Percentiles rank a stretch among this genome's conserved stretches.
These are phyloP conservation scores for Phytophthora nicotianae DNA, from an alignment of 352 stramenopile genomes.

Conservation along the genomic window DNA sequence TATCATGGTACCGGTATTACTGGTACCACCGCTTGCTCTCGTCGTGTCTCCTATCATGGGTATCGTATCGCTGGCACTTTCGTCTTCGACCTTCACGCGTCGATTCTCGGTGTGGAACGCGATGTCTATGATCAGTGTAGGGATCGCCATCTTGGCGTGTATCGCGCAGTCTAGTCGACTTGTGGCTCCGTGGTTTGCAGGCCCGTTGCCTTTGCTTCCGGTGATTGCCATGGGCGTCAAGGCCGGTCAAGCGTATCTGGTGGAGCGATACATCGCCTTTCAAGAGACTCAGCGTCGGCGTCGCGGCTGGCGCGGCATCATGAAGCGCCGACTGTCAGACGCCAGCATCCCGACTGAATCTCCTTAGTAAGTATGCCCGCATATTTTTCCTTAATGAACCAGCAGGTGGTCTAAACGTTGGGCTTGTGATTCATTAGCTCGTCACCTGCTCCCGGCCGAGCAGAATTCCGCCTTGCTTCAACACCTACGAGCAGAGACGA, in stretches of 20 bases:
- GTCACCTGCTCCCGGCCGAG: slow-evolving; percentile 30
- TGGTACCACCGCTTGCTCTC: slow-evolving; percentile 72
- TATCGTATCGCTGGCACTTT: slow-evolving; percentile 74
- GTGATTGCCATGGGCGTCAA: slow-evolving; percentile 72
- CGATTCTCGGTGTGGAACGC: slow-evolving; percentile 82
- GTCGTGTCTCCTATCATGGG: slow-evolving; percentile 76
- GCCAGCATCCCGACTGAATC: slow-evolving; percentile 74
- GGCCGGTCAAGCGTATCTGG: slow-evolving; percentile 63
- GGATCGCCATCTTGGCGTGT: slow-evolving; percentile 68
- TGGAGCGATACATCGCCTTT: slow-evolving; percentile 81
- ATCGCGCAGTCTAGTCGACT: slow-evolving; percentile 68
- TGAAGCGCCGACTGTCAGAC: slow-evolving; percentile 83
- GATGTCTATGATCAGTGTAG: slow-evolving; percentile 79
- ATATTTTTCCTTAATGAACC: slow-evolving; percentile 4
- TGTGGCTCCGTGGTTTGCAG: slow-evolving; percentile 82
- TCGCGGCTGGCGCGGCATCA: slow-evolving; percentile 79
- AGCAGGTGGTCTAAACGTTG: slow-evolving; percentile 7
- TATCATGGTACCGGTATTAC: slow-evolving; percentile 74
- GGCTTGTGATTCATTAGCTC: slow-evolving; percentile 17
- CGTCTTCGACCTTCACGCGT: slow-evolving; percentile 70
- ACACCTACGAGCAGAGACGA: slow-evolving; percentile 22
- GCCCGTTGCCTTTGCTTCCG: slow-evolving; percentile 70
- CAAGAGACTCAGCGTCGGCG: slow-evolving; percentile 77
- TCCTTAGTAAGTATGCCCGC: slow-evolving; percentile 43
- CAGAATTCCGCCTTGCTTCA: slow-evolving; percentile 28